phyloP scores from a whole-genome alignment of 495 filamentous ascomycete species.

The Aspergillus cavernicola region DNA sequence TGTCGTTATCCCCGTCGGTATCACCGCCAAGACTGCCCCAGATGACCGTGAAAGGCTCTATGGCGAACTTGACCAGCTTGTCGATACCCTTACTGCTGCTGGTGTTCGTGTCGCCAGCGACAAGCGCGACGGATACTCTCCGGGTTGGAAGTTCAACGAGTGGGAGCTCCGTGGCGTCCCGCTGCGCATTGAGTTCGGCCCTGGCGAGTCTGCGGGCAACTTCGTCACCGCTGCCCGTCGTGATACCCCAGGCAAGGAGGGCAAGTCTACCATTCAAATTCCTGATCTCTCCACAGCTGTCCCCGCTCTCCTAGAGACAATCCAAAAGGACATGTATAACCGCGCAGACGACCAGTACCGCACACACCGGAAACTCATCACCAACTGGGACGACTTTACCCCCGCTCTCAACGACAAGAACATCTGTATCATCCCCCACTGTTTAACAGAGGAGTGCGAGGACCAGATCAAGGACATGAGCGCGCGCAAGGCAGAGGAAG shows the following conservation, averaged over 20 bases:
- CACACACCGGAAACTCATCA: conserved; percentile 73
- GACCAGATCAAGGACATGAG: conserved; percentile 90
- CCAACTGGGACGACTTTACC: conserved; percentile 83
- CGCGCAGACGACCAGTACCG: conserved; percentile 75
- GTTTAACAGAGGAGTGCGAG: conserved; percentile 77
- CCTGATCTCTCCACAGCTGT: conserved; percentile 65
- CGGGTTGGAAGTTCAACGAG: conserved; percentile 97
- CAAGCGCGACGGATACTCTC: conserved; percentile 79
- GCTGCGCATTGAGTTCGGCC: conserved; percentile 89
- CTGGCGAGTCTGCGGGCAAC: conserved; percentile 80
- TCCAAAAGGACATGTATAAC: conserved; percentile 81
- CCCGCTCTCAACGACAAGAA: conserved; percentile 89
- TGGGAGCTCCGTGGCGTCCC: conserved; percentile 95
- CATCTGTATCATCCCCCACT: conserved; percentile 82
- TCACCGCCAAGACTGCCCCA: conserved; percentile 77
- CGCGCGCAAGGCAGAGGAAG: conserved; percentile 63
- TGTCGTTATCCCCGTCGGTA: conserved; percentile 87
- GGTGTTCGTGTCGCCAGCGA: conserved; percentile 72
- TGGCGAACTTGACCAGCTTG: conserved; percentile 65
- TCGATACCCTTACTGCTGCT: conserved; percentile 57
- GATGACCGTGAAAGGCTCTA: conserved; percentile 71
- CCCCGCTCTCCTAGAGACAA: conserved; percentile 77
- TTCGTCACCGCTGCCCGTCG: conserved; percentile 82
- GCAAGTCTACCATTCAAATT: conserved; percentile 71
- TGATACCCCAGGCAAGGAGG: conserved; percentile 65